Conservation (phyloP, 108 stramenopile species). For the Cyclotella baltica region DNA sequence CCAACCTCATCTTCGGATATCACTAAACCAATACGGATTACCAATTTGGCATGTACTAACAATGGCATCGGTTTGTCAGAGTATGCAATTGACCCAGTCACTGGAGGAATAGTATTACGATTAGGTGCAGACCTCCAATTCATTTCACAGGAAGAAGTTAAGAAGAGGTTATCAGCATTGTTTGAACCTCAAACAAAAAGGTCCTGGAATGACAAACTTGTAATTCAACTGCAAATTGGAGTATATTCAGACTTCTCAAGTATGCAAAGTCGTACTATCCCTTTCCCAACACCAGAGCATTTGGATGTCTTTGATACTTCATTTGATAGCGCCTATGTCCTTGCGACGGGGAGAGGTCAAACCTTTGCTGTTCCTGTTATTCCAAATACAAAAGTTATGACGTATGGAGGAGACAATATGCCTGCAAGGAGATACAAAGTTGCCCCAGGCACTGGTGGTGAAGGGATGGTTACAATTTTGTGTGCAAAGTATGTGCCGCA, state of each 20-base stretch:
- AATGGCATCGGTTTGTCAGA: constrained; percentile 64
- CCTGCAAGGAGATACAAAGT: constrained; percentile 70
- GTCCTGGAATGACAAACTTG: constrained; percentile 22
- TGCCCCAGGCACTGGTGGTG: constrained; percentile 66
- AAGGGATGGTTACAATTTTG: constrained; percentile 64
- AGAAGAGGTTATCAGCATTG: constrained; percentile 11
- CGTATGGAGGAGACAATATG: constrained; percentile 61
- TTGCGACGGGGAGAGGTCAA: constrained; percentile 70
- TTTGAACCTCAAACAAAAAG: background rate
- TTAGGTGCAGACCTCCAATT: constrained; percentile 77
- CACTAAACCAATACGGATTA: constrained; percentile 43
- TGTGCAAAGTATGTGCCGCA: constrained; percentile 9
- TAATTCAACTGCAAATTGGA: constrained; percentile 57
- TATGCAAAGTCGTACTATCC: constrained; percentile 67
- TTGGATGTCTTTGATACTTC: constrained; percentile 63
- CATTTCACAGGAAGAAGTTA: constrained; percentile 35
- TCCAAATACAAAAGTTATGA: constrained; percentile 39
- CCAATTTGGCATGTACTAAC: constrained; percentile 66
- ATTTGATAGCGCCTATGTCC: constrained; percentile 48
- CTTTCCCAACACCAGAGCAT: constrained; percentile 37
- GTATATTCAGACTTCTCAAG: constrained; percentile 74
- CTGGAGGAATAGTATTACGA: constrained; percentile 56
- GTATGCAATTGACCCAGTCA: constrained; percentile 60
- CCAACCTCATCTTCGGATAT: constrained; percentile 17
- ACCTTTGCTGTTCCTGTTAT: constrained; percentile 66